A percentile compares a stretch with the other conserved stretches of the same genome.
Conservation (phyloP, 306 rosid species). For the Acmispon strigosus region DNA sequence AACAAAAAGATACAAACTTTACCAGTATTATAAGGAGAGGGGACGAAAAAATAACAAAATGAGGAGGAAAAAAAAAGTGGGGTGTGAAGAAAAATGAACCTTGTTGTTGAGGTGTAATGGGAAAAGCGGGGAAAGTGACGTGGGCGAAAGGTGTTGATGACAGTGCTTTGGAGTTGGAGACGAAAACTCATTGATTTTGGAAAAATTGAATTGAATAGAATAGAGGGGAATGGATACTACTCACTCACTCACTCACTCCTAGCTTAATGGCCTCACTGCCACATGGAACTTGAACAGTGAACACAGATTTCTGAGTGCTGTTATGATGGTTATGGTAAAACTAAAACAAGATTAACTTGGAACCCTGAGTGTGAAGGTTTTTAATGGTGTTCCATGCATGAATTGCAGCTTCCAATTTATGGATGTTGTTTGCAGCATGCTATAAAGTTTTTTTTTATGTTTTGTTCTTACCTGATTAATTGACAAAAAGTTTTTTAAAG, state of each 20-base stretch:
- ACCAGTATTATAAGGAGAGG: not conserved
- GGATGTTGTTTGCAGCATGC: no score
- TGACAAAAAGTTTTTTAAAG: no score
- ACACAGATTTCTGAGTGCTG: not conserved
- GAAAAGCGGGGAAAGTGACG: conserved; percentile 1
- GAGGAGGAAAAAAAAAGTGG: not conserved
- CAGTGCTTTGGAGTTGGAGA: conserved; percentile 26
- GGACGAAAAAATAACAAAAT: no score
- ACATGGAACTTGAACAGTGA: not conserved
- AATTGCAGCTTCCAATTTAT: not conserved
- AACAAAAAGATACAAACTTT: not conserved
- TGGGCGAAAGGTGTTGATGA: not conserved
- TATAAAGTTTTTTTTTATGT: no score
- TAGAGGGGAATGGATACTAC: no score
- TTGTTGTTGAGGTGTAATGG: conserved; percentile 21
- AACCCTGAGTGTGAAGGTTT: no score
- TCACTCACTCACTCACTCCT: no score
- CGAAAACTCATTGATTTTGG: conserved; percentile 39
- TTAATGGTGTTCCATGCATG: no score
- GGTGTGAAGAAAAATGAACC: conserved; percentile 13
- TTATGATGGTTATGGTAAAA: not conserved
- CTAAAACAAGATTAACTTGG: no score
- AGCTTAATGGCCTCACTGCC: not conserved
- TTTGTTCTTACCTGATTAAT: no score
- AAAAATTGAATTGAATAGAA: not conserved